A percentile compares a stretch with the other conserved stretches of the same genome.
Conservation (phyloP, 345 rosid genomes). For the Gossypium ekmanianum region DNA sequence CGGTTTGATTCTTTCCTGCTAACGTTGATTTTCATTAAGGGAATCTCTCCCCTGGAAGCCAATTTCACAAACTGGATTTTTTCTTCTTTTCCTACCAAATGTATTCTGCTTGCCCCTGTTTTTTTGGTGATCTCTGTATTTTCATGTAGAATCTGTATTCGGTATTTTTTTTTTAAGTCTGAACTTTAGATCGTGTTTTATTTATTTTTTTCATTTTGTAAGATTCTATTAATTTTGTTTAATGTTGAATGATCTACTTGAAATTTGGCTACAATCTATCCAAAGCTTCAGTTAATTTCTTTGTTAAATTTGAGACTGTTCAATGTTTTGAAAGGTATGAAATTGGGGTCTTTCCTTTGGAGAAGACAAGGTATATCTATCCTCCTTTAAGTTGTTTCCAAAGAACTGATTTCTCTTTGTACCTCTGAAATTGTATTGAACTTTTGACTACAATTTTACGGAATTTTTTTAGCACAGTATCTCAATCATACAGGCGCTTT, state of each 20-base stretch:
- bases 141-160: not conserved
- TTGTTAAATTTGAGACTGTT: not conserved
- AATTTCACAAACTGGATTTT: not conserved
- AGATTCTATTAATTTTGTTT: not conserved
- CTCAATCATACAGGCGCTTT: no score
- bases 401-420: not conserved
- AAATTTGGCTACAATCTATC: not conserved
- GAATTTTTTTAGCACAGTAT: not conserved
- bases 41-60: not conserved
- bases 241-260: not conserved
- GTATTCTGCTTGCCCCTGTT: not conserved
- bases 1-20: not conserved
- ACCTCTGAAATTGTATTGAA: not conserved
- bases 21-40: not conserved
- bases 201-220: not conserved
- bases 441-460: conserved; percentile 1
- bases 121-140: conserved; percentile 6
- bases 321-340: not conserved
- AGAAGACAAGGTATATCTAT: not conserved
- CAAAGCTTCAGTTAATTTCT: not conserved
- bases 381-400: not conserved
- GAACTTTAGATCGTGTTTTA: not conserved
- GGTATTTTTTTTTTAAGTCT: not conserved
- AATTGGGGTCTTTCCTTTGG: not conserved
- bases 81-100: not conserved